These are phyloP conservation scores for Fistulifera pelliculosa DNA, from an alignment of 108 stramenopile genomes.

Conservation along the genomic window DNA sequence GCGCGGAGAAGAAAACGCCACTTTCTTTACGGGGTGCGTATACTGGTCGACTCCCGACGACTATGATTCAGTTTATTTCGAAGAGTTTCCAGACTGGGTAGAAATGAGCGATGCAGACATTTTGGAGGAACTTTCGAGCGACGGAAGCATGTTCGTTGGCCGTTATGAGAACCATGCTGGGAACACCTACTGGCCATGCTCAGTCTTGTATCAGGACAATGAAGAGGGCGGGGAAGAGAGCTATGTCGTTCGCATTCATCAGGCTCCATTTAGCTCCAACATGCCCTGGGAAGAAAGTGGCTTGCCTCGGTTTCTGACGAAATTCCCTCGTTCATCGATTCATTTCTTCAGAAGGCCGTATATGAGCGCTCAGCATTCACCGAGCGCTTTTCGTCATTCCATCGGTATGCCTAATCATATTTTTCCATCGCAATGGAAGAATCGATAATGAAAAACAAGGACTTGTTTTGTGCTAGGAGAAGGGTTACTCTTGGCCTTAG, in stretches of 20 bases:
- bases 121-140: constrained; percentile 1
- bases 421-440: constrained; percentile 1
- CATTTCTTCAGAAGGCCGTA: constrained; percentile 10
- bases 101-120: constrained; percentile 8
- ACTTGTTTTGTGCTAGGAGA: too few species aligned
- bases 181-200: constrained; percentile 17
- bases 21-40: constrained; percentile 12
- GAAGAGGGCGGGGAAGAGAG: not conserved
- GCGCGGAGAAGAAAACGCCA: not conserved
- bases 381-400: constrained; percentile 7
- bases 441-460: not conserved
- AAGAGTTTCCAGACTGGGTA: constrained; percentile 2
- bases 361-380: constrained; percentile 1
- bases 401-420: constrained; percentile 7
- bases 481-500: too few species aligned
- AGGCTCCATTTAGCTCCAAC: constrained; percentile 3
- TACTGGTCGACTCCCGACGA: constrained; percentile 11
- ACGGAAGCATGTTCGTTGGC: constrained; percentile 1
- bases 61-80: not conserved
- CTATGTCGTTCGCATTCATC: constrained; percentile 8
- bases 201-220: constrained; percentile 5
- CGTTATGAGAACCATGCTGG: constrained; percentile 6
- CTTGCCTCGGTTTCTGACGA: constrained; percentile 10
- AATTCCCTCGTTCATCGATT: constrained; percentile 14
- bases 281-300: not conserved